phyloP scores from a whole-genome alignment of 1,139 yeast genomes.

The Debaryomyces sp. region DNA sequence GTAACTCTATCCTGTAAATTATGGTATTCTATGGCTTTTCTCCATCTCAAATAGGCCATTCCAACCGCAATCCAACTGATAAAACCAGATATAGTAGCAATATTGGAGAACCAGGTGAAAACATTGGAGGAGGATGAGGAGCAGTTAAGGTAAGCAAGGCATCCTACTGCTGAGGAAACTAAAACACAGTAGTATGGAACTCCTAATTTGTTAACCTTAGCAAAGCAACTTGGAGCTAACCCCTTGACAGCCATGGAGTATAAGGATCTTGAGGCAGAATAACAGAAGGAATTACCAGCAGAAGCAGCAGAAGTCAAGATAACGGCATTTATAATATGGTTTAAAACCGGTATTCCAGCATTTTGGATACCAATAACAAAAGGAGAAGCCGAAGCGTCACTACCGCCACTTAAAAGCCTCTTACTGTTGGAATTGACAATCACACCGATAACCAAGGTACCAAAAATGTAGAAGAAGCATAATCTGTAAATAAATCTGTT shows the following conservation, averaged over 20 bases:
- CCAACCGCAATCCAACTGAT: slow-evolving; percentile 63
- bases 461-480: slow-evolving; percentile 48
- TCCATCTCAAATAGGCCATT: slow-evolving; percentile 53
- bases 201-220: slow-evolving; percentile 64
- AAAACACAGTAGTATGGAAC: slow-evolving; percentile 58
- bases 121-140: slow-evolving; percentile 55
- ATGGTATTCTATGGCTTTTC: slow-evolving; percentile 50
- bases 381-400: slow-evolving; percentile 53
- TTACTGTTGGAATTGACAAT: slow-evolving; percentile 39
- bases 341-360: slow-evolving; percentile 62
- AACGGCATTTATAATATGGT: slow-evolving; percentile 69
- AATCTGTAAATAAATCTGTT: slow-evolving; percentile 50
- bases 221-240: slow-evolving; percentile 59
- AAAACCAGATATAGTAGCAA: slow-evolving; percentile 71
- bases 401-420: slow-evolving; percentile 33
- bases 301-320: slow-evolving; percentile 70
- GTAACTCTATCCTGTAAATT: slow-evolving; percentile 49
- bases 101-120: slow-evolving; percentile 70
- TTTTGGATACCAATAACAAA: slow-evolving; percentile 55
- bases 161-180: slow-evolving; percentile 33
- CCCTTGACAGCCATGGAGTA: slow-evolving; percentile 66
- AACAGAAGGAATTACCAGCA: slow-evolving; percentile 73
- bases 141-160: slow-evolving; percentile 63
- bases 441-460: slow-evolving; percentile 51
- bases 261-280: slow-evolving; percentile 69